Conservation (phyloP, 108 stramenopile genomes). For the Nannochloropsis salina region DNA sequence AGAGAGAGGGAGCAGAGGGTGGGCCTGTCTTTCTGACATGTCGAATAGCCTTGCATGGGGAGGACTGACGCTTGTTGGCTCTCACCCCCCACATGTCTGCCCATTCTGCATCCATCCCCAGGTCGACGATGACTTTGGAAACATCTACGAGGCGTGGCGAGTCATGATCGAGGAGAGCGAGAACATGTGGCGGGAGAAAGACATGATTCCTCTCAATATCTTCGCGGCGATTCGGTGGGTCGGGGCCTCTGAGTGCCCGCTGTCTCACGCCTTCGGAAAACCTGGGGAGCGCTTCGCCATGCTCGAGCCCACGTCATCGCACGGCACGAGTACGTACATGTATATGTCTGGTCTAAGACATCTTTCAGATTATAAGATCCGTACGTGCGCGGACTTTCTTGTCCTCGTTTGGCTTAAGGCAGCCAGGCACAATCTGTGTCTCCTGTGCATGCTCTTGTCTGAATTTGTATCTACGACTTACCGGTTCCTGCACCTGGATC, state of each 20-base stretch:
- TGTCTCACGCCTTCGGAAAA: constrained; percentile 16
- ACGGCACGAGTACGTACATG: not conserved
- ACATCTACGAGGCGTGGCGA: not conserved
- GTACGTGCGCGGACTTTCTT: too few species aligned
- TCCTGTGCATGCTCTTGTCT: too few species aligned
- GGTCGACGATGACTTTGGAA: constrained; percentile 7
- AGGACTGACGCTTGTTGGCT: not conserved
- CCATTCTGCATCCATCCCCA: not conserved
- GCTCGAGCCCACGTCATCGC: constrained; percentile 11
- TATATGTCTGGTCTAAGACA: not conserved
- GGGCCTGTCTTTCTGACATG: not conserved
- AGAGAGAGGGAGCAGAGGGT: not conserved
- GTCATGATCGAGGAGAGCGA: constrained; percentile 18
- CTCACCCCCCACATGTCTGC: not conserved
- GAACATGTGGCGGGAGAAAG: constrained; percentile 17
- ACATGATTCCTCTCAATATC: constrained; percentile 7
- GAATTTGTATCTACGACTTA: too few species aligned
- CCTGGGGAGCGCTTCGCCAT: not conserved
- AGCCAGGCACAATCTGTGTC: too few species aligned
- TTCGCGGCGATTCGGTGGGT: not conserved
- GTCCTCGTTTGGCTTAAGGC: too few species aligned
- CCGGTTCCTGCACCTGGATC: too few species aligned
- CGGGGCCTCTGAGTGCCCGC: not conserved
- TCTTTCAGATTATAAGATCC: too few species aligned
- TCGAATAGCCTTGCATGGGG: not conserved